Base-by-base conservation (phyloP, 805 yeast genomes). In the Clavispora asparagi region DNA sequence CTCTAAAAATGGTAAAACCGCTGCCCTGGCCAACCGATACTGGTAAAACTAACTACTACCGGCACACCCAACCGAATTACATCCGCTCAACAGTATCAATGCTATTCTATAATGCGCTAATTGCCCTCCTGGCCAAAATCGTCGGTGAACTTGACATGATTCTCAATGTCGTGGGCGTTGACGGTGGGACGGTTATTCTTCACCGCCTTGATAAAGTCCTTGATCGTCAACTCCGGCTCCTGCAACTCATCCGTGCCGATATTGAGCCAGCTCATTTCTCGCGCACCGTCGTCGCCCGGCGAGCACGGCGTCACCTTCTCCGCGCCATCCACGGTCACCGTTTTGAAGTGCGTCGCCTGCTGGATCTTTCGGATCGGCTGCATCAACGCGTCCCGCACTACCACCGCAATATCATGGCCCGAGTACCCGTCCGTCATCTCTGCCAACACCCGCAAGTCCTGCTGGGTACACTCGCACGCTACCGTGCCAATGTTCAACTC, bases 111-210 rank as follows among this genome's bases (percentile, higher is more conserved):
- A 23, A 37, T 23, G 17, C 10, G 16, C 59, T 65, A 87, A 58
- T 87, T 89, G 39, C 99, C 99, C 66, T 94, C 99, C 58, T 92
- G 96, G 33, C 99, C 99, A 63, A 94, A 94, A 67, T 94, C 99
- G 39, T 77, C 78, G 0, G 99, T 94, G 62, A 94, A 94, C 53
- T 87, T 86, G 41, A 81, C 81, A 65, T 92, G 97, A 60, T 84
- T 85, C 49, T 72, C 76, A 49, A 94, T 78, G 63, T 94, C 99
- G 10, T 77, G 78, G 39, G 78, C 83, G 60, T 94, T 94, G 32
- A 94, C 98, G 0, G 99, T 94, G 14, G 99, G 99, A 62, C 97
- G 79, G 45, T 95, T 88, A 29, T 84, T 81, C 65, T 88, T 87
- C 46, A 94, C 82, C 1, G 97, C 95, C 67, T 91, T 90, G 52